phyloP scores from a whole-genome alignment of 164 flowering plant genomes.

The Nymphaea colorata region DNA sequence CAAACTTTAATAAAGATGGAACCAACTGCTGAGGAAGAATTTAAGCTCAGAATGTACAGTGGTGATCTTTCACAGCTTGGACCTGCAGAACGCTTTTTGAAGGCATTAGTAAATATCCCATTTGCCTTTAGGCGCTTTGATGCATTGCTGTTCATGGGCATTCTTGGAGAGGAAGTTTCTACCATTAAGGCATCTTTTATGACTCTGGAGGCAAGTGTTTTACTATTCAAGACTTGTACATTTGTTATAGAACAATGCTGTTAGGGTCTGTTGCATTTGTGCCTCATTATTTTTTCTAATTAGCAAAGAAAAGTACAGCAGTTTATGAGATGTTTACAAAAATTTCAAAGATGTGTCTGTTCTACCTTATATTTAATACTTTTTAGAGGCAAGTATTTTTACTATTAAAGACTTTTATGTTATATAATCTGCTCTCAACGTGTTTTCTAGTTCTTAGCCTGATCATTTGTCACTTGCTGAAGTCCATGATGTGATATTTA shows the following conservation, averaged over 20 bases:
- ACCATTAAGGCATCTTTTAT: conserved; percentile 47
- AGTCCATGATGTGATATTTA: too few relatives aligned
- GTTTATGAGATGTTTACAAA: too few relatives aligned
- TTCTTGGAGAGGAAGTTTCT: conserved; percentile 59
- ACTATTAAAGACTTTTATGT: too few relatives aligned
- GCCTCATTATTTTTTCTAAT: neutral
- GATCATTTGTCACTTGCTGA: too few relatives aligned
- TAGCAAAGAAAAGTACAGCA: neutral
- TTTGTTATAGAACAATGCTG: neutral
- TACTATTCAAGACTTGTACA: neutral
- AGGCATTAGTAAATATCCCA: conserved; percentile 66
- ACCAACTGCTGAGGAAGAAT: conserved; percentile 81
- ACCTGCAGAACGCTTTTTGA: conserved; percentile 77
- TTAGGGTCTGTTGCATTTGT: neutral
- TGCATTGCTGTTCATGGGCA: conserved; percentile 54
- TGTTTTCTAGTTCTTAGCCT: too few relatives aligned
- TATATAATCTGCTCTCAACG: too few relatives aligned
- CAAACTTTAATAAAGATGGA: conserved; percentile 76
- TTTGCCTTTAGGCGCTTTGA: conserved; percentile 75
- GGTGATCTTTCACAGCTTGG: conserved; percentile 74
- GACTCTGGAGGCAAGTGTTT: conserved; percentile 54
- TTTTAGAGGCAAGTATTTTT: too few relatives aligned
- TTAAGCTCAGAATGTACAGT: conserved; percentile 55
- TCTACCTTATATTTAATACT: too few relatives aligned
- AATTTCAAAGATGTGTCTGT: too few relatives aligned